Evolutionary conservation across 192 early-diverging fungal species (phyloP).

Genomic region (Podila verticillata): DNA sequence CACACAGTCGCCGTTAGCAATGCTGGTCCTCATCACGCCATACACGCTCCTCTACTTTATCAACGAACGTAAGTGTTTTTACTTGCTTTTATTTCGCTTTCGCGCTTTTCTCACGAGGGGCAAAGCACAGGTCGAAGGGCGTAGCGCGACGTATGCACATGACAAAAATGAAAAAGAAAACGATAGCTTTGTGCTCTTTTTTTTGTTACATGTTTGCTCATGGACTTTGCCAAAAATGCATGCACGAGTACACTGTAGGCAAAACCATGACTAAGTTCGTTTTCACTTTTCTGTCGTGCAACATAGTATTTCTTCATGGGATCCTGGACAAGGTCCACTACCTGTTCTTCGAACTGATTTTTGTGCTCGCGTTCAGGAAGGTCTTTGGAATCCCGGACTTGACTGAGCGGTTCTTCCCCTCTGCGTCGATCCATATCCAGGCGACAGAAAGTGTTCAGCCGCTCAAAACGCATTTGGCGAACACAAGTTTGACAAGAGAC

Average conservation of each 20-base stretch:
- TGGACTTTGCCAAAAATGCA: no score
- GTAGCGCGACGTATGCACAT: no score
- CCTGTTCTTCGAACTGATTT: constrained; percentile 45
- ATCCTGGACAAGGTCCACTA: constrained; percentile 40
- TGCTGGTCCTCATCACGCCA: constrained; percentile 42
- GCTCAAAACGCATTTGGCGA: constrained; percentile 27
- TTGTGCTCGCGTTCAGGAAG: constrained; percentile 42
- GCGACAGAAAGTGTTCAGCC: constrained; percentile 25
- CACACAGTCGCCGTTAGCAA: constrained; percentile 41
- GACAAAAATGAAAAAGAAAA: no score
- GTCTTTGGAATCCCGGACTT: constrained; percentile 46
- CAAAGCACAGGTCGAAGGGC: neutral
- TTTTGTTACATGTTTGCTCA: no score
- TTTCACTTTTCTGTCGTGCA: neutral
- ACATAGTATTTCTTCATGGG: constrained; percentile 34
- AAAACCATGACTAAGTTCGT: neutral
- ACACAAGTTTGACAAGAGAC: neutral
- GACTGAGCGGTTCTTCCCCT: constrained; percentile 29
- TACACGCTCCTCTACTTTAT: constrained; percentile 41
- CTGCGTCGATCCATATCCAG: constrained; percentile 8
- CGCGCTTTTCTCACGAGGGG: neutral
- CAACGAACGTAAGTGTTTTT: constrained; percentile 31
- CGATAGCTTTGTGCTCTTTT: no score
- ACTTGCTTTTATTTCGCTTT: neutral
- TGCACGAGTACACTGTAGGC: no score